Base-by-base conservation (phyloP, 2,329 filamentous ascomycete species). In the Pseudocercospora macadamiae region DNA sequence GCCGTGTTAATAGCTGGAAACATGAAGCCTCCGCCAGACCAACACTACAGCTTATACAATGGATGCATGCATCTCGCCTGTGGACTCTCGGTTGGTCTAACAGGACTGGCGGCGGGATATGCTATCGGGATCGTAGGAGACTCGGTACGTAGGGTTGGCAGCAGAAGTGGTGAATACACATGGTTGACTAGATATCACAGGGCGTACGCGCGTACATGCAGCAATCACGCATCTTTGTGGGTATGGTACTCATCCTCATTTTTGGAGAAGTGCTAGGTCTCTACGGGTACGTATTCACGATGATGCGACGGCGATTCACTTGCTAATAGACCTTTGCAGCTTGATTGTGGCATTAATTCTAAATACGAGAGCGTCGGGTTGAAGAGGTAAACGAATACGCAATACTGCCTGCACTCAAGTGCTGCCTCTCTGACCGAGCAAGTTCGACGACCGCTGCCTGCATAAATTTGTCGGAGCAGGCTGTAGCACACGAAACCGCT, bases 161-260 rank as follows among this genome's bases (percentile, higher is more conserved):
- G 16, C 39, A 34, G n/a, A 23, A 30, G 25, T 28, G 30, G 10
- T 42, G 26, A 53, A 12, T 2, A 28, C n/a, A 44, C 45, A 14
- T 5, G 25, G 48, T 48, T 54, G 44, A 59, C 21, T 44, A 39
- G 25, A 48, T 32, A 30, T 32, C 23, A 59, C 54, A 85, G 83
- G 86, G 95, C 61, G 93, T 97, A 54, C 87, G 95, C 69, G 88
- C 92, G 57, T 97, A 96, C 80, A 96, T 99, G 92, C 86, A 91
- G 71, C 95, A 99, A 77, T 96, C 90, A 51, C 86, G 93, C 64
- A 89, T 99, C 66, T 99, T 97, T 70, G 95, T 99, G 51, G 95
- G 95, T 76, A 97, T 97, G 95, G 93, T 99, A 47, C 80, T 99
- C 70, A 97, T 97, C 68, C 84, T 97, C 64, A 99, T 99, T 85